Evolutionary conservation across 805 yeast genomes (phyloP), one percentile per base, ranked within the genome.

Genomic region (Nakazawaea anatomiae): DNA sequence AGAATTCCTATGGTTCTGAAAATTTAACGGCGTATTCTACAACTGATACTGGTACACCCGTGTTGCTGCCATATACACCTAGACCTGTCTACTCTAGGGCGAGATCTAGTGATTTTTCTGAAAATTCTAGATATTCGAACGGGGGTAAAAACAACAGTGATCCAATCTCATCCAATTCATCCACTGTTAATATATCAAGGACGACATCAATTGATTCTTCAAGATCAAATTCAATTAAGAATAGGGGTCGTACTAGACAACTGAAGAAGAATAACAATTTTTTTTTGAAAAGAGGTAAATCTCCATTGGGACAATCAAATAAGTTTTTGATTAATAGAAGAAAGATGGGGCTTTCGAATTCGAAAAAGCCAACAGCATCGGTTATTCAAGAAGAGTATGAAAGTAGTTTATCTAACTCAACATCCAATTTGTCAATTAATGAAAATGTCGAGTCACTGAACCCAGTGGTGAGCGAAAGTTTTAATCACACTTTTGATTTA

Each of bases 1-100:
- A 79, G 50, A 71, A 75, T 41, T 77, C 83, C 0, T 6, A 25
- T 10, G 71, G 70, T 0, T 67, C 73, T 2, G 71, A 68, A 0
- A 65, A 67, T 52, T 59, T 60, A 31, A 66, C 72, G 1, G 67
- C 71, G 4, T 67, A 66, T 50, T 68, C 72, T 2, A n/a, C 40
- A 18, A 66, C 72, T 0, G 72, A 68, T 42, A 60, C 55, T 25
- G 25, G 27, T 29, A 30, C 29, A 8, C 35, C 11, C 7, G 52
- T 42, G 43, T 34, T 31, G 32, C 40, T 30, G 35, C 39, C 39
- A 27, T 34, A 29, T 35, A 3, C 43, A 32, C n/a, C 25, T 10
- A 47, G 65, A 27, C 71, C 70, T 1, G 45, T 30, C 25, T 59
- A 57, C 41, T 48, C 56, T n/a, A 57, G 72, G 46, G 69, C 63